Conservation (phyloP, 2,329 filamentous ascomycete genomes). For the Rhynchosporium graminicola region DNA sequence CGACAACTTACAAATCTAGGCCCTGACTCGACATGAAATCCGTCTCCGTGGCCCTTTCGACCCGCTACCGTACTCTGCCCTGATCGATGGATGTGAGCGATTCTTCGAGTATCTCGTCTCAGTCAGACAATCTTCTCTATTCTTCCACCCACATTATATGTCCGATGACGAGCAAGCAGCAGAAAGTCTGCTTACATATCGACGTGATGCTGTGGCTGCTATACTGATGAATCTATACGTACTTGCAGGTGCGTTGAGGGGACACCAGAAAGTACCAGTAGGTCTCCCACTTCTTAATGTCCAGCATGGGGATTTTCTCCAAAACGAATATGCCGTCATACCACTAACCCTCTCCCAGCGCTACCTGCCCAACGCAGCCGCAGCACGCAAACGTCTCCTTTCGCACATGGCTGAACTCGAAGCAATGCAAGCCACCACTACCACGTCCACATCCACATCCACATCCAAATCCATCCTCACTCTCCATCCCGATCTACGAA, state of each 20-base stretch:
- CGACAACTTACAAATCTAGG: slow-evolving; percentile 32
- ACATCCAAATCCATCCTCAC: background rate
- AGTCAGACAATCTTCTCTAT: slow-evolving; percentile 58
- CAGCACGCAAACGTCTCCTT: slow-evolving; percentile 53
- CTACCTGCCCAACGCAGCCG: slow-evolving; percentile 58
- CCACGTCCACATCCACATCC: background rate
- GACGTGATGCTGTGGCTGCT: slow-evolving; percentile 58
- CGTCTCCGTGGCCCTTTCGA: slow-evolving; percentile 59
- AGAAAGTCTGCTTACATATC: slow-evolving; percentile 50
- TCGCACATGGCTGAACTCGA: slow-evolving; percentile 53
- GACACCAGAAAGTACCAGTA: slow-evolving; percentile 50
- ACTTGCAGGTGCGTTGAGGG: slow-evolving; percentile 55
- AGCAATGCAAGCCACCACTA: slow-evolving; percentile 36
- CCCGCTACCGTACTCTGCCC: slow-evolving; percentile 55
- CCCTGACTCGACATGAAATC: slow-evolving; percentile 60
- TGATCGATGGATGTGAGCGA: slow-evolving; percentile 56
- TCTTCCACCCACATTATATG: slow-evolving; percentile 56
- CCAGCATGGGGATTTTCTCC: too few species aligned
- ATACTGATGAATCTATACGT: slow-evolving; percentile 60
- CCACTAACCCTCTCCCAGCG: slow-evolving; percentile 23
- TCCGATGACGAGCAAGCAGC: slow-evolving; percentile 52
- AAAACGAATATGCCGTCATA: background rate
- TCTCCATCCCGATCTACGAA: slow-evolving; percentile 1
- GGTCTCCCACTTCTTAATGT: slow-evolving; percentile 6
- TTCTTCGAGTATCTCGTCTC: slow-evolving; percentile 62